Conservation (phyloP, 1,284 basidiomycete species). For the Hemileia vastatrix region DNA sequence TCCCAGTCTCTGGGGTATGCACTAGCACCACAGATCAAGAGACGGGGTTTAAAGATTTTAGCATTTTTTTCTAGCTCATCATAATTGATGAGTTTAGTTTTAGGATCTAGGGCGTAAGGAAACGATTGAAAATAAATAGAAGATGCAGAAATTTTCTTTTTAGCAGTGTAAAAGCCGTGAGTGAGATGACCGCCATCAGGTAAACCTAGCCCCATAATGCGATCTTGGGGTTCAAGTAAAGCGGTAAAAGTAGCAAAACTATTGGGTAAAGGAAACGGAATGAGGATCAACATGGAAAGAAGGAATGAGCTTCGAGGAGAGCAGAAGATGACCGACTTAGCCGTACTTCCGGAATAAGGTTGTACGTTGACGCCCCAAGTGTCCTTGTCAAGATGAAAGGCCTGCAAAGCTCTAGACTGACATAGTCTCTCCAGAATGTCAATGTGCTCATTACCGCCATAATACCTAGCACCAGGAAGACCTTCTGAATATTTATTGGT, state of each 20-base stretch:
- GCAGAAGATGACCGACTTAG: constrained; percentile 7
- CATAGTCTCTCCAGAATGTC: constrained; percentile 92
- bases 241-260: constrained; percentile 97
- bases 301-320: constrained; percentile 3
- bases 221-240: constrained; percentile 92
- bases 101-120: constrained; percentile 79
- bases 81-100: constrained; percentile 88
- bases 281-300: not conserved
- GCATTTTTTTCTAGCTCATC: constrained; percentile 71
- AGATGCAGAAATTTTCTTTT: constrained; percentile 99
- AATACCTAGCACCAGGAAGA: constrained; percentile 78
- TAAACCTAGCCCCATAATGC: constrained; percentile 97
- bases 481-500: constrained; percentile 46
- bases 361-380: constrained; percentile 98
- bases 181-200: constrained; percentile 98
- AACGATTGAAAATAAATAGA: constrained; percentile 99
- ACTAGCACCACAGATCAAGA: constrained; percentile 95
- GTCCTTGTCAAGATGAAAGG: constrained; percentile 87
- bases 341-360: constrained; percentile 67
- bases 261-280: constrained; percentile 13
- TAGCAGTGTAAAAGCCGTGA: constrained; percentile 96
- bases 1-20: constrained; percentile 99
- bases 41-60: constrained; percentile 88
- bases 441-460: constrained; percentile 90
- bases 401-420: constrained; percentile 87